Percentiles rank a stretch among this genome's conserved stretches.
These are phyloP conservation scores for Sonneratia alba DNA, from an alignment of 345 rosid species.

Conservation along the genomic window DNA sequence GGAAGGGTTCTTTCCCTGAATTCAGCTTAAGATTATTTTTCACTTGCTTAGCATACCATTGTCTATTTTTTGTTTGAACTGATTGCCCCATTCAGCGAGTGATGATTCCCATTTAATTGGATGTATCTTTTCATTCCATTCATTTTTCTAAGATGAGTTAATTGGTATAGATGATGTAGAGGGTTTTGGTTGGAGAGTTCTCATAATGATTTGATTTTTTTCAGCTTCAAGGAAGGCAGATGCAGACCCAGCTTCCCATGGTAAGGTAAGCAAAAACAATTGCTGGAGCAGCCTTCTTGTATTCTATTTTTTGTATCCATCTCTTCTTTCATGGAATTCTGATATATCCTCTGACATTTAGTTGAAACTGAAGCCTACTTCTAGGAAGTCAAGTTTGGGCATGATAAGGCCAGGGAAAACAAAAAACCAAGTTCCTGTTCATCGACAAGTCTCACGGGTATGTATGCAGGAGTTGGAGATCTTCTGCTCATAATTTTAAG, in stretches of 20 bases:
- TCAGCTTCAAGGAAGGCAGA: constrained; percentile 32
- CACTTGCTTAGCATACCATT: background rate
- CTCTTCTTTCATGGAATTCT: background rate
- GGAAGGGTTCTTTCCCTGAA: background rate
- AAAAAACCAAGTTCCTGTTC: constrained; percentile 36
- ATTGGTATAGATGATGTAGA: background rate
- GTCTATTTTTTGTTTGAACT: background rate
- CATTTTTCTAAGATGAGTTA: background rate
- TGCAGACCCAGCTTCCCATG: constrained; percentile 25
- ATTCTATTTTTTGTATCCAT: background rate
- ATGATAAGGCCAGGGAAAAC: constrained; percentile 34
- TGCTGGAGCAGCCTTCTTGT: background rate
- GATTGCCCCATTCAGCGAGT: background rate
- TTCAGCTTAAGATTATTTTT: background rate
- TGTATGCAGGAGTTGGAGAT: constrained; percentile 9
- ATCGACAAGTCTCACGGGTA: constrained; percentile 30
- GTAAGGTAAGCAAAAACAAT: constrained; percentile 38
- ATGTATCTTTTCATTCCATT: background rate
- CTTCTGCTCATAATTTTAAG: background rate
- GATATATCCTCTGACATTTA: constrained; percentile 15
- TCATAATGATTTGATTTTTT: constrained; percentile 7
- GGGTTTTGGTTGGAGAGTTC: background rate
- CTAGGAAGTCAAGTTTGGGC: constrained; percentile 40
- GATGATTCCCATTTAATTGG: background rate
- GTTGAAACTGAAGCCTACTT: constrained; percentile 33